Evolutionary conservation across 768 basidiomycete genomes (phyloP).

Genomic region (Lepiota subincarnata): DNA sequence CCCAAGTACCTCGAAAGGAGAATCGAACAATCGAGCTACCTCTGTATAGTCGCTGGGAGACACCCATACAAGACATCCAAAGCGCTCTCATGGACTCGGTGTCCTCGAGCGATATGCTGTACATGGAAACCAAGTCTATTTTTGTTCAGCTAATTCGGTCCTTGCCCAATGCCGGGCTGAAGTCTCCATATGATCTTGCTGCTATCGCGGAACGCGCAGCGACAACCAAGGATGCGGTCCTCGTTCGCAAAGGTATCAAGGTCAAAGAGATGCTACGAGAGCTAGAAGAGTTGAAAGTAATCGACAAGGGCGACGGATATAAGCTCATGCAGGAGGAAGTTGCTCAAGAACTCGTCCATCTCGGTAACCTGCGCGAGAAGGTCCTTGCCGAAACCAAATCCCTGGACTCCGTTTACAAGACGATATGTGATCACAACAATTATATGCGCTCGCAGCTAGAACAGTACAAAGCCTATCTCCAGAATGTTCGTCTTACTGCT

Average conservation of each 20-base stretch:
- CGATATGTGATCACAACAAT: constrained; percentile 98
- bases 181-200: constrained; percentile 84
- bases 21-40: constrained; percentile 90
- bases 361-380: constrained; percentile 96
- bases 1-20: constrained; percentile 97
- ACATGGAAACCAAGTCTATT: constrained; percentile 99
- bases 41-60: constrained; percentile 98
- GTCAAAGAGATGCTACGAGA: constrained; percentile 99
- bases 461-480: constrained; percentile 98
- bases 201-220: constrained; percentile 92
- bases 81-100: constrained; percentile 96
- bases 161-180: constrained; percentile 78
- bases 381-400: constrained; percentile 88
- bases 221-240: constrained; percentile 93
- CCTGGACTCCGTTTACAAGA: constrained; percentile 97
- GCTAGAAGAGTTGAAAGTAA: constrained; percentile 84
- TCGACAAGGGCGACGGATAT: constrained; percentile 80
- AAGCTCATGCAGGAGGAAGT: constrained; percentile 98
- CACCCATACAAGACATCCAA: constrained; percentile 95
- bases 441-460: constrained; percentile 95
- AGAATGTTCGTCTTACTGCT: constrained; percentile 91
- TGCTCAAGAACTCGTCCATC: constrained; percentile 88
- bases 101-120: constrained; percentile 96
- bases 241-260: constrained; percentile 97
- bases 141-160: constrained; percentile 97